Conservation (phyloP, 345 rosid species). For the Eutrema heterophyllum region DNA sequence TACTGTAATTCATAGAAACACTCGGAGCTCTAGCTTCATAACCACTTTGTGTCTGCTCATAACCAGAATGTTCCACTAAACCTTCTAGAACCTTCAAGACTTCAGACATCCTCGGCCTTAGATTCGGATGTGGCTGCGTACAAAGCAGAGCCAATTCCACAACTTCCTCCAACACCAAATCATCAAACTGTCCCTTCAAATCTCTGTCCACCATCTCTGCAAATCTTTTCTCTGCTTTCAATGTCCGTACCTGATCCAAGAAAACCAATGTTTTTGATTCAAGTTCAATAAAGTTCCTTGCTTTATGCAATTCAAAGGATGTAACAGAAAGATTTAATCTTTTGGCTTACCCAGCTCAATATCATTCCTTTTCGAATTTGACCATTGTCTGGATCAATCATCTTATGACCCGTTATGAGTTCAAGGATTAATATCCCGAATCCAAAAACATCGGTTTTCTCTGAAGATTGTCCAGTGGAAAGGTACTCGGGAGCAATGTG, state of each 20-base stretch:
- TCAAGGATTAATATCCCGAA: slow-evolving; percentile 92
- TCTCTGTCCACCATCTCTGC: slow-evolving; percentile 72
- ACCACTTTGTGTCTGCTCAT: slow-evolving; percentile 42
- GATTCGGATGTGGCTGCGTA: slow-evolving; percentile 60
- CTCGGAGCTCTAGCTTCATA: slow-evolving; percentile 46
- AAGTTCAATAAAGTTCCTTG: not conserved
- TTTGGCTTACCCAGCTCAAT: slow-evolving; percentile 63
- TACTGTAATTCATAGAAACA: slow-evolving; percentile 54
- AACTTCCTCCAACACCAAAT: slow-evolving; percentile 54
- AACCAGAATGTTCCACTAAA: slow-evolving; percentile 51
- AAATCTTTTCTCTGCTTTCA: slow-evolving; percentile 65
- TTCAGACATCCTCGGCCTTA: slow-evolving; percentile 79
- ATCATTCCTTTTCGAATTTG: slow-evolving; percentile 89
- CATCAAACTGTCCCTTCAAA: slow-evolving; percentile 68
- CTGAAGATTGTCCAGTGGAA: slow-evolving; percentile 95
- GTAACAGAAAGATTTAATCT: not conserved
- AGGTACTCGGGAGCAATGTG: slow-evolving; percentile 98
- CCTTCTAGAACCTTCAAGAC: slow-evolving; percentile 67
- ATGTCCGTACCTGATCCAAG: slow-evolving; percentile 61
- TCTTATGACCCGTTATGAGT: slow-evolving; percentile 89
- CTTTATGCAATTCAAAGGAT: not conserved
- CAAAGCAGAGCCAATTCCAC: slow-evolving; percentile 75
- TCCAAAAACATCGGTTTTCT: slow-evolving; percentile 93
- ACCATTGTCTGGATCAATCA: slow-evolving; percentile 80
- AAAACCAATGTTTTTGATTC: not conserved